Evolutionary conservation across 2,329 filamentous ascomycete genomes (phyloP), one percentile per base, ranked within the genome.

Genomic region (Colletotrichum karsti): DNA sequence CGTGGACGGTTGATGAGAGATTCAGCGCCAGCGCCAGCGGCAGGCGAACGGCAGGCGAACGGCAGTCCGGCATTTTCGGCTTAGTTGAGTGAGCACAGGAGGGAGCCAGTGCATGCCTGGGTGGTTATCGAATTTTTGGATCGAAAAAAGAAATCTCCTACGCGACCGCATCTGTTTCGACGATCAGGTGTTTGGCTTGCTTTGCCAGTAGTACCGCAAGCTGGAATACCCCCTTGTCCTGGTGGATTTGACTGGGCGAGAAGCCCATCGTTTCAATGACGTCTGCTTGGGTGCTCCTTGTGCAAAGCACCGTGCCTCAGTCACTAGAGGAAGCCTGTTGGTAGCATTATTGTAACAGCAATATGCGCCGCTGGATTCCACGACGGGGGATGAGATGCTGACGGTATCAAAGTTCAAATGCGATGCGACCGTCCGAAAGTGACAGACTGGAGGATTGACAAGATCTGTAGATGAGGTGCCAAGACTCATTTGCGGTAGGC

Each of bases 201-300:
- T n/a, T n/a, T n/a, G n/a, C n/a, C n/a, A n/a, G n/a, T n/a, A n/a
- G n/a, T n/a, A n/a, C n/a, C 26, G 26, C 22, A 58, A 9, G 37
- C 18, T 42, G 44, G 20, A 39, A 37, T 20, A 48, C 58, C 55
- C 63, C 28, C 46, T 28, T 57, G 64, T 64, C 37, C 58, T 53
- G 7, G 53, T 57, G 59, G 50, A 53, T 39, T 51, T 10, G 13
- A 33, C 33, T 30, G 30, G 22, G 58, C 41, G 50, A 37, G 35
- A 33, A 53, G 28, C 44, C n/a, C 51, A 55, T 13, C 46, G 33
- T 58, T 67, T 63, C 59, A 63, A 67, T 67, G 64, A 67, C 64
- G 59, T 63, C 50, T 63, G 42, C 35, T 35, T 46, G 26, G 42
- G 53, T 44, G 13, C 7, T 26, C n/a, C 33, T n/a, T 56, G 39